Evolutionary conservation across 2,329 filamentous ascomycete genomes (phyloP).

Genomic region (Colletotrichum sublineola): DNA sequence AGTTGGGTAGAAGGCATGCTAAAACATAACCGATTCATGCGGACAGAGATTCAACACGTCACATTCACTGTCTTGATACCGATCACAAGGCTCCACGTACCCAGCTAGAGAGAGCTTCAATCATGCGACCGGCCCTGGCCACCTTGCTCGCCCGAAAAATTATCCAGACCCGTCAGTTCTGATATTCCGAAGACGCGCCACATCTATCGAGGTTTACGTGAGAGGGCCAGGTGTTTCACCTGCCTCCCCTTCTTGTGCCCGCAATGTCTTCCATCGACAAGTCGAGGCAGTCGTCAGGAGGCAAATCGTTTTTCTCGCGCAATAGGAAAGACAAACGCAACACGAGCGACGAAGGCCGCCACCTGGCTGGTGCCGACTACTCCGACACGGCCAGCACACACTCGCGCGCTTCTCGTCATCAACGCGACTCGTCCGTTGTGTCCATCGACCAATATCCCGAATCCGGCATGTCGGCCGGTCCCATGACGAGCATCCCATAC

Average conservation of each 20-base stretch:
- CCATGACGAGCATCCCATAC: slow-evolving; percentile 91
- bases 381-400: slow-evolving; percentile 72
- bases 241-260: slow-evolving; percentile 39
- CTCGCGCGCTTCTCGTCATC: slow-evolving; percentile 81
- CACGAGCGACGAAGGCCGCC: slow-evolving; percentile 70
- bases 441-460: slow-evolving; percentile 79
- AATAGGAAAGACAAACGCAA: slow-evolving; percentile 81
- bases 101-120: slow-evolving; percentile 45
- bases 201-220: slow-evolving; percentile 37
- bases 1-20: slow-evolving; percentile 41
- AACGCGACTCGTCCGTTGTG: slow-evolving; percentile 79
- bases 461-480: slow-evolving; percentile 78
- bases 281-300: slow-evolving; percentile 81
- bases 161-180: slow-evolving; percentile 37
- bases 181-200: slow-evolving; percentile 32
- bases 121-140: slow-evolving; percentile 57
- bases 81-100: slow-evolving; percentile 33
- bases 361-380: slow-evolving; percentile 65
- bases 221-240: slow-evolving; percentile 43
- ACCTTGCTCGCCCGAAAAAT: slow-evolving; percentile 38
- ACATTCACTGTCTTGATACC: slow-evolving; percentile 19
- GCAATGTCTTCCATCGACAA: slow-evolving; percentile 79
- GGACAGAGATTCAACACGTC: slow-evolving; percentile 38
- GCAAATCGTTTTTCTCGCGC: slow-evolving; percentile 88
- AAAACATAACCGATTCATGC: slow-evolving; percentile 44